A percentile compares a stretch with the other conserved stretches of the same genome.
phyloP scores from a whole-genome alignment of 208 protist genomes.

The Crithidia brevicula region DNA sequence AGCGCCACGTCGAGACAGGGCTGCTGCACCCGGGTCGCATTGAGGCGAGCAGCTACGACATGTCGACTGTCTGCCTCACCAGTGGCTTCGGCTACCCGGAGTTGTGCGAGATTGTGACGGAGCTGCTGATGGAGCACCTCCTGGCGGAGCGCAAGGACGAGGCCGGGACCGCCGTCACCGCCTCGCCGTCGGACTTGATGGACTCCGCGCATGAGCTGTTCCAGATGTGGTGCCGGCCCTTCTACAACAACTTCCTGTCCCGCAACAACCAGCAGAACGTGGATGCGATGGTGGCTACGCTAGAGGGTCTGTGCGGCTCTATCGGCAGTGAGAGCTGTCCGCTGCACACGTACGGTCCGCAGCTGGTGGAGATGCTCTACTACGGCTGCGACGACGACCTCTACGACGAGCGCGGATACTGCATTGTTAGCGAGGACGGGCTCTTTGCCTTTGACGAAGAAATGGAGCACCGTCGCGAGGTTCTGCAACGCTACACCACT shows the following conservation, averaged over 20 bases:
- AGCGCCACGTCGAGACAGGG: constrained; percentile 42
- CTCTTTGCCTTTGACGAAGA: constrained; percentile 68
- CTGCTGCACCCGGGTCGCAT: constrained; percentile 58
- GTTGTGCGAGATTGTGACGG: constrained; percentile 76
- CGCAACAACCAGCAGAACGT: constrained; percentile 44
- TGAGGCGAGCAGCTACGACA: constrained; percentile 54
- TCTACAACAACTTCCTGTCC: constrained; percentile 66
- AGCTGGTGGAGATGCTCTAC: constrained; percentile 75
- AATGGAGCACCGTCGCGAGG: constrained; percentile 33
- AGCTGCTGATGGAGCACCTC: constrained; percentile 67
- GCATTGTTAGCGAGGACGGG: constrained; percentile 74
- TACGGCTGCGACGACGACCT: constrained; percentile 72
- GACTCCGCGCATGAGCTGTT: constrained; percentile 49
- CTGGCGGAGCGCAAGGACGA: constrained; percentile 34
- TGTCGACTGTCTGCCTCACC: constrained; percentile 63
- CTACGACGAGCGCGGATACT: constrained; percentile 78
- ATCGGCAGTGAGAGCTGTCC: constrained; percentile 49
- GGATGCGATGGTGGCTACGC: constrained; percentile 74
- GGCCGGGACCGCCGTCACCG: neutral
- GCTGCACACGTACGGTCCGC: constrained; percentile 51
- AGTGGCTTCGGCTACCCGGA: constrained; percentile 53
- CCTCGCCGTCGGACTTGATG: constrained; percentile 25
- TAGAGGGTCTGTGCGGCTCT: constrained; percentile 66
- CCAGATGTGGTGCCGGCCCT: constrained; percentile 66
- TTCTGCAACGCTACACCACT: constrained; percentile 39